Evolutionary conservation across 495 filamentous ascomycete species (phyloP).

Genomic region (Pseudevernia furfuracea): DNA sequence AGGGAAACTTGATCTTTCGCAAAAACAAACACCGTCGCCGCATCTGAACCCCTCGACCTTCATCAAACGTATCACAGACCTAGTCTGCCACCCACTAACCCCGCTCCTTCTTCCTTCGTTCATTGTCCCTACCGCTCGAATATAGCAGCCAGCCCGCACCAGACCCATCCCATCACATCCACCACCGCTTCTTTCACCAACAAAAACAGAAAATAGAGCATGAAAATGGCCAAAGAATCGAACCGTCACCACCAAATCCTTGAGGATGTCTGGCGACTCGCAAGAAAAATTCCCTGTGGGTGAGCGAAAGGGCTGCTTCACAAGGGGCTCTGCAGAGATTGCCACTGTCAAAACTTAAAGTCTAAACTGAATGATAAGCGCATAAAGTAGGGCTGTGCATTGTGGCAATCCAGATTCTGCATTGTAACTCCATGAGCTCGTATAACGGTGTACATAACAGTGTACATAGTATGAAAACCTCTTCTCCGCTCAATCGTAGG

Average conservation of each 20-base stretch:
- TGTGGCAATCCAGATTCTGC: neutral
- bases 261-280: neutral
- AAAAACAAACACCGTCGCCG: neutral
- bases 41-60: neutral
- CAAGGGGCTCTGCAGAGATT: neutral
- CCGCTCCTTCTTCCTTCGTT: neutral
- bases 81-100: neutral
- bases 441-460: neutral
- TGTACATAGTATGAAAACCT: neutral
- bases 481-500: neutral
- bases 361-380: neutral
- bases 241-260: neutral
- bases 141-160: neutral
- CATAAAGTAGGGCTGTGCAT: neutral
- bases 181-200: neutral
- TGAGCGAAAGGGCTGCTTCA: neutral
- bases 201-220: neutral
- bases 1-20: neutral
- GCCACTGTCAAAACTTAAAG: neutral
- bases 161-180: too few relatives aligned
- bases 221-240: neutral
- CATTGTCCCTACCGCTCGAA: neutral
- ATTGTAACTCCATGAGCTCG: conserved; percentile 5
- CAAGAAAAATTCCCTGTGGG: neutral
- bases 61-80: neutral